A percentile compares a stretch with the other conserved stretches of the same genome.
Conservation (phyloP, 108 stramenopile species). For the Pseudonitzschia delicatissima region DNA sequence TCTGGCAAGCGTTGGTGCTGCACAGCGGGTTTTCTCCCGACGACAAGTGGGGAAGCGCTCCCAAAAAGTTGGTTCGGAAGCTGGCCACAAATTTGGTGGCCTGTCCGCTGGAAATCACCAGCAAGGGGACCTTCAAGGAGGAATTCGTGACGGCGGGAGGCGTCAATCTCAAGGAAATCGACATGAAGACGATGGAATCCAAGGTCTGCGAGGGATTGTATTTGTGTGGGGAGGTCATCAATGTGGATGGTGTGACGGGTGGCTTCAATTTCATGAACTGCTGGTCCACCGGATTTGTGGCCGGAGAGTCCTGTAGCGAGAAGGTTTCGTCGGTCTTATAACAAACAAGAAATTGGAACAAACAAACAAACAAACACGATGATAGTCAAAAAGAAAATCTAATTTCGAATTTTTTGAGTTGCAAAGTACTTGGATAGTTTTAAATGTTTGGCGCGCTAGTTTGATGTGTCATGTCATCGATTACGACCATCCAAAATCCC, state of each 20-base stretch:
- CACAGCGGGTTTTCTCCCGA: constrained; percentile 42
- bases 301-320: constrained; percentile 38
- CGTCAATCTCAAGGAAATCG: constrained; percentile 63
- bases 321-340: neutral
- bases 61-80: constrained; percentile 63
- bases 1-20: constrained; percentile 66
- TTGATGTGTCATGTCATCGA: too few relatives aligned
- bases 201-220: constrained; percentile 64
- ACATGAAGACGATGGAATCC: constrained; percentile 83
- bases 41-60: constrained; percentile 57
- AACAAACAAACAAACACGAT: neutral
- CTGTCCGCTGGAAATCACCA: constrained; percentile 59
- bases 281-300: constrained; percentile 85
- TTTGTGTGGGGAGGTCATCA: constrained; percentile 83
- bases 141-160: constrained; percentile 94
- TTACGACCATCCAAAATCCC: too few relatives aligned
- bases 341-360: neutral
- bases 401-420: too few relatives aligned
- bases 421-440: too few relatives aligned
- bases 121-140: constrained; percentile 88
- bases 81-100: constrained; percentile 49
- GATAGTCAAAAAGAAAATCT: neutral
- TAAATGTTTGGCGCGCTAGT: too few relatives aligned
- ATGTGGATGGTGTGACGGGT: constrained; percentile 89
- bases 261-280: constrained; percentile 87